A percentile compares a stretch with the other conserved stretches of the same genome.
Conservation (phyloP, 257 asterid species). For the Nicotiana obtusifolia region DNA sequence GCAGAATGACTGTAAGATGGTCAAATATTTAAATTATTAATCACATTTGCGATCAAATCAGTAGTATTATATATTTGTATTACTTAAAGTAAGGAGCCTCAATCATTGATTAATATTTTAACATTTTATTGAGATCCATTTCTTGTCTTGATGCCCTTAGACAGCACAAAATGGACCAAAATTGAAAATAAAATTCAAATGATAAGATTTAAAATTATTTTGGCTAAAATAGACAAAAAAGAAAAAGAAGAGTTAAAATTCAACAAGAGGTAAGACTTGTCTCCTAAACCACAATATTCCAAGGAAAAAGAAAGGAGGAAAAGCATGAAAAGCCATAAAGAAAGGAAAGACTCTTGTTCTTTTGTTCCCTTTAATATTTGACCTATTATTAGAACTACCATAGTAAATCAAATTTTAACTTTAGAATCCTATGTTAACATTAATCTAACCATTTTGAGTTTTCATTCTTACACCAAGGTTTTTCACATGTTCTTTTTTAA, state of each 20-base stretch:
- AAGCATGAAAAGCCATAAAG: conserved; percentile 24
- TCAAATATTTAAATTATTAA: neutral
- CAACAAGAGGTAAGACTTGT: neutral
- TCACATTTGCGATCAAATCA: neutral
- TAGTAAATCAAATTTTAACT: neutral
- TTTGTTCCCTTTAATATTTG: conserved; percentile 15
- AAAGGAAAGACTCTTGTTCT: conserved; percentile 18
- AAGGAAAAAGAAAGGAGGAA: conserved; percentile 3
- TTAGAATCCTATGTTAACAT: conserved; percentile 2
- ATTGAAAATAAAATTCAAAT: neutral
- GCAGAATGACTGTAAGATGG: neutral
- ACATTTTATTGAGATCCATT: conserved; percentile 31
- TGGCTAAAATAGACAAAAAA: neutral
- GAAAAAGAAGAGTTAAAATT: neutral
- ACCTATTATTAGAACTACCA: conserved; percentile 1
- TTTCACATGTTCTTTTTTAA: neutral
- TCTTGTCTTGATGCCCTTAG: conserved; percentile 34
- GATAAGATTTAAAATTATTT: neutral
- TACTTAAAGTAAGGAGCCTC: neutral
- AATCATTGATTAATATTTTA: conserved; percentile 31
- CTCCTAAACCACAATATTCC: neutral
- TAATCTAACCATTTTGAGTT: neutral
- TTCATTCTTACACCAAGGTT: neutral
- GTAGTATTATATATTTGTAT: neutral
- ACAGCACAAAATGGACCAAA: conserved; percentile 3